phyloP scores from a whole-genome alignment of 2,329 filamentous ascomycete genomes.

The Nemania abortiva region DNA sequence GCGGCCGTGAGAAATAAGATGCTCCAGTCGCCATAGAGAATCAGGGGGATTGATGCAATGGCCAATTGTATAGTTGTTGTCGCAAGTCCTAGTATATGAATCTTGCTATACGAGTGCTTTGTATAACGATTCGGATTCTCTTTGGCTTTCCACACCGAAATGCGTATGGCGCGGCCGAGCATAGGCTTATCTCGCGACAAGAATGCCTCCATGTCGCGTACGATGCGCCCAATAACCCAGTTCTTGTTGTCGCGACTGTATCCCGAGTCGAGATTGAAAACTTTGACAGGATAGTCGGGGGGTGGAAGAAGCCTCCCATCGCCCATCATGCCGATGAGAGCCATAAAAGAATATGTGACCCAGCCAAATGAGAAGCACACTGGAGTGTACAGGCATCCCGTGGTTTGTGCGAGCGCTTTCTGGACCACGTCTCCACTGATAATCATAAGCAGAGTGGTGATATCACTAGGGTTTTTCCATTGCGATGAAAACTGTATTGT shows the following conservation, averaged over 20 bases:
- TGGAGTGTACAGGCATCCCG: conserved; percentile 35
- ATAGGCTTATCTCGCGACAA: neutral
- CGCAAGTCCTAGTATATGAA: neutral
- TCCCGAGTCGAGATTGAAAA: conserved; percentile 43
- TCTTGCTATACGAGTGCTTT: neutral
- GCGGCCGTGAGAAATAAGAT: neutral
- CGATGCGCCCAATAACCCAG: conserved; percentile 33
- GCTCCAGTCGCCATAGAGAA: neutral
- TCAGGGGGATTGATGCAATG: conserved; percentile 1
- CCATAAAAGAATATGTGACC: conserved; percentile 42
- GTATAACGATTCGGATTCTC: neutral
- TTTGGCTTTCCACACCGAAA: conserved; percentile 11
- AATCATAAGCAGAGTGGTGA: conserved; percentile 6
- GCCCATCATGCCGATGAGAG: conserved; percentile 37
- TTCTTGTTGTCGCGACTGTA: conserved; percentile 35
- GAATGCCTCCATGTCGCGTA: conserved; percentile 27
- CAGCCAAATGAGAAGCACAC: conserved; percentile 47
- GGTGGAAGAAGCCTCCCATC: conserved; percentile 39
- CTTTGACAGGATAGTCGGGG: conserved; percentile 40
- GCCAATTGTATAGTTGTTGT: neutral
- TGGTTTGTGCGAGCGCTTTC: conserved; percentile 38
- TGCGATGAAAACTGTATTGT: neutral
- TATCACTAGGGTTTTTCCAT: conserved; percentile 8
- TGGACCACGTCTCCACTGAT: conserved; percentile 42
- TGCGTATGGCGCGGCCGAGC: neutral